phyloP scores from a whole-genome alignment of 495 filamentous ascomycete genomes.

The Aspergillus nidulans region DNA sequence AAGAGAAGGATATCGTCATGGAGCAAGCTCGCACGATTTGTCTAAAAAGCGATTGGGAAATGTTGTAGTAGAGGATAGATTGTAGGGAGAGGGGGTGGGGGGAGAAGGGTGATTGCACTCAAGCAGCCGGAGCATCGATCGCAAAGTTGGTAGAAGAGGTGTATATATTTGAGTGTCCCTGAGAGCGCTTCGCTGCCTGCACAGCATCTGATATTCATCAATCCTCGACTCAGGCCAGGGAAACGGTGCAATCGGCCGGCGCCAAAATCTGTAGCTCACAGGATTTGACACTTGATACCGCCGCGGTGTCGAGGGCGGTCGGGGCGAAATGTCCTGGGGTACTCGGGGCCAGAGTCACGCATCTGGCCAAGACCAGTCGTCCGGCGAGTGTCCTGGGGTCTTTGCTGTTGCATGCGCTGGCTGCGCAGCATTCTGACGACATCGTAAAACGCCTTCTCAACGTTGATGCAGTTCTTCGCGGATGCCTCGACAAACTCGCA shows the following conservation, averaged over 20 bases:
- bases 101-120: not conserved
- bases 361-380: slow-evolving; percentile 33
- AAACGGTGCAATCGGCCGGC: slow-evolving; percentile 8
- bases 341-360: slow-evolving; percentile 41
- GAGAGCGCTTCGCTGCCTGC: not conserved
- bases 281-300: slow-evolving; percentile 36
- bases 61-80: slow-evolving; percentile 1
- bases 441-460: slow-evolving; percentile 98
- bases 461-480: slow-evolving; percentile 99
- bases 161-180: not conserved
- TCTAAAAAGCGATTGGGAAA: slow-evolving; percentile 7
- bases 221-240: not conserved
- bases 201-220: not conserved
- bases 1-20: slow-evolving; percentile 17
- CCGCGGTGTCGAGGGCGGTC: slow-evolving; percentile 40
- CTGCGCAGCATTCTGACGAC: slow-evolving; percentile 85
- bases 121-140: not conserved
- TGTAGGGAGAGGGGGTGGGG: not conserved
- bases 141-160: not conserved
- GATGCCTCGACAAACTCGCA: slow-evolving; percentile 98
- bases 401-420: slow-evolving; percentile 61
- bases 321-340: slow-evolving; percentile 39
- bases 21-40: slow-evolving; percentile 17
- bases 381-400: slow-evolving; percentile 37
- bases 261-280: slow-evolving; percentile 26